Conservation (phyloP, 1,284 basidiomycete genomes). For the Tilletiopsis washingtonensis region DNA sequence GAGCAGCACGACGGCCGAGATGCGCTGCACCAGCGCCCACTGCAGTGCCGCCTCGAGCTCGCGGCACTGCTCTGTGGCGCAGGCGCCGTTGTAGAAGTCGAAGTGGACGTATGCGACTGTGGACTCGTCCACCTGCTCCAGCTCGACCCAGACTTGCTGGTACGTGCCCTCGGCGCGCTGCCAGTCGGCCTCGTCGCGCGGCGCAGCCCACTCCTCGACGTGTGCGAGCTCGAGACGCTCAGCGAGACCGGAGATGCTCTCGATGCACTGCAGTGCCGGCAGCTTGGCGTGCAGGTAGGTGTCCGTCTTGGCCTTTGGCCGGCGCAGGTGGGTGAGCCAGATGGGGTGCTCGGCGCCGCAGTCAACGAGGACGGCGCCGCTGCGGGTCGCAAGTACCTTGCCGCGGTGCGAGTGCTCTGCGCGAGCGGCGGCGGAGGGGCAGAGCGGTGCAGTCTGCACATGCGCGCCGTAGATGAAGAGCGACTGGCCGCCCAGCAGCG, state of each 20-base stretch:
- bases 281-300: slow-evolving; percentile 50
- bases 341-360: slow-evolving; percentile 44
- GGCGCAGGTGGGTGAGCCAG: slow-evolving; percentile 51
- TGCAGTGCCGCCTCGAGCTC: slow-evolving; percentile 47
- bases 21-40: slow-evolving; percentile 47
- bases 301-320: slow-evolving; percentile 47
- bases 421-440: slow-evolving; percentile 13
- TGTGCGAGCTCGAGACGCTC: slow-evolving; percentile 28
- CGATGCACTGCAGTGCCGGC: slow-evolving; percentile 48
- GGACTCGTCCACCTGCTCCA: slow-evolving; percentile 31
- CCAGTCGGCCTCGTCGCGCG: slow-evolving; percentile 23
- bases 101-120: slow-evolving; percentile 49
- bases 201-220: slow-evolving; percentile 47
- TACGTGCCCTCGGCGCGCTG: slow-evolving; percentile 41
- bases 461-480: slow-evolving; percentile 50
- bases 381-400: slow-evolving; percentile 48
- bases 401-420: slow-evolving; percentile 33
- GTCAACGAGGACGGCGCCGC: slow-evolving; percentile 51
- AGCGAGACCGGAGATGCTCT: slow-evolving; percentile 37
- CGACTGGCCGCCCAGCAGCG: slow-evolving; percentile 32
- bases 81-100: slow-evolving; percentile 52
- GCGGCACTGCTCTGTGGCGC: slow-evolving; percentile 49
- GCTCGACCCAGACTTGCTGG: slow-evolving; percentile 50
- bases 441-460: slow-evolving; percentile 39
- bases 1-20: slow-evolving; percentile 49